Percentiles rank a stretch among this genome's conserved stretches.
Conservation (phyloP, 2,329 filamentous ascomycete genomes). For the Sarocladiaceae sp. region DNA sequence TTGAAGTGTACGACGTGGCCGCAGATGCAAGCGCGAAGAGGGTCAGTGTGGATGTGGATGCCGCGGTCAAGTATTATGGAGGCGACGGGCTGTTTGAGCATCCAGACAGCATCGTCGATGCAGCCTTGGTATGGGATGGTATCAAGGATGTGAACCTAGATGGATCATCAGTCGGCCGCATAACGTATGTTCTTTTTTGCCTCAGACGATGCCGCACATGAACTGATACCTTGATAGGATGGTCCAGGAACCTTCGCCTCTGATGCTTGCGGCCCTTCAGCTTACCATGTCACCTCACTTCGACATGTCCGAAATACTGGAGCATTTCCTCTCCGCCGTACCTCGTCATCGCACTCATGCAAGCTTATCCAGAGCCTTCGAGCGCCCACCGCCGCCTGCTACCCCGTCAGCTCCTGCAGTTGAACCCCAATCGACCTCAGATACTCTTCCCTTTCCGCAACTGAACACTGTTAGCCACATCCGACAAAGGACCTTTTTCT, state of each 20-base stretch:
- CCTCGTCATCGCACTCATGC: slow-evolving; percentile 36
- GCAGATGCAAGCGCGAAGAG: slow-evolving; percentile 34
- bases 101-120: slow-evolving; percentile 28
- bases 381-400: slow-evolving; percentile 15
- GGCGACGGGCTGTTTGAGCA: slow-evolving; percentile 19
- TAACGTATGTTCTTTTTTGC: slow-evolving; percentile 36
- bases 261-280: slow-evolving; percentile 54
- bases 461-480: slow-evolving; percentile 19
- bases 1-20: slow-evolving; percentile 52
- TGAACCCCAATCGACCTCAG: slow-evolving; percentile 14
- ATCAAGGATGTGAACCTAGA: slow-evolving; percentile 30
- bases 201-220: neutral
- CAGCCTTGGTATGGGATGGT: slow-evolving; percentile 34
- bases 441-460: slow-evolving; percentile 25
- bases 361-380: slow-evolving; percentile 45
- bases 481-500: slow-evolving; percentile 52
- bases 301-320: slow-evolving; percentile 56
- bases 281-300: slow-evolving; percentile 51
- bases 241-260: slow-evolving; percentile 53
- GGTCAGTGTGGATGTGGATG: slow-evolving; percentile 22
- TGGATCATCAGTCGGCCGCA: slow-evolving; percentile 45
- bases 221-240: slow-evolving; percentile 32
- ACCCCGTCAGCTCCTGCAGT: slow-evolving; percentile 1
- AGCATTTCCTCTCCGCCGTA: slow-evolving; percentile 44
- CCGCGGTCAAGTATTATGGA: slow-evolving; percentile 17